A percentile compares a stretch with the other conserved stretches of the same genome.
Evolutionary conservation across 371 early-diverging fungal species (phyloP).

Genomic region (Apophysomyces variabilis): DNA sequence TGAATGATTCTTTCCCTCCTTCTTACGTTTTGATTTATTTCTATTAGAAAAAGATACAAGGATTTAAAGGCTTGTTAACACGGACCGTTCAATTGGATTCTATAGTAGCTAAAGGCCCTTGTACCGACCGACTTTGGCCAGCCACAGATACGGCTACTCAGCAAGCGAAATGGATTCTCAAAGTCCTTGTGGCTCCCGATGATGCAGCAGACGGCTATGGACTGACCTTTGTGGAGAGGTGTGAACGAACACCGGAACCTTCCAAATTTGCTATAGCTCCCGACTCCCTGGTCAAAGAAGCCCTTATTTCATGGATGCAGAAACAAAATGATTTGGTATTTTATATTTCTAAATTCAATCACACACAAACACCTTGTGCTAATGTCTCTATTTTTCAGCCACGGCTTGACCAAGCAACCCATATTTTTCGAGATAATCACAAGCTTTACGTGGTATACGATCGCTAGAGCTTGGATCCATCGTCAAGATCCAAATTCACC

Average conservation of each 20-base stretch:
- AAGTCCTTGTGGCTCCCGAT: neutral
- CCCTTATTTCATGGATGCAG: constrained; percentile 19
- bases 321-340: constrained; percentile 20
- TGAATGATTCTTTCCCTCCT: too few species aligned
- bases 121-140: neutral
- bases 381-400: constrained; percentile 11
- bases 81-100: neutral
- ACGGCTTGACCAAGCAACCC: constrained; percentile 19
- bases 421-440: constrained; percentile 25
- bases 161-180: neutral
- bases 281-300: constrained; percentile 17
- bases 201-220: neutral
- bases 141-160: neutral
- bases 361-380: neutral
- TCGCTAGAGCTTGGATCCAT: constrained; percentile 20
- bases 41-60: neutral
- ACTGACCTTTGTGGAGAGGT: neutral
- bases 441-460: constrained; percentile 29
- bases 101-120: neutral
- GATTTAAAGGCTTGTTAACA: neutral
- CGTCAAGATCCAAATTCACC: constrained; percentile 41
- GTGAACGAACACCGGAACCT: neutral
- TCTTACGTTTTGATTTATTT: neutral
- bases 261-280: constrained; percentile 15
- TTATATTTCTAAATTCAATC: neutral